Evolutionary conservation across 2,329 filamentous ascomycete species (phyloP), one percentile per base, ranked within the genome.

Genomic region (Ophiostoma sp.): DNA sequence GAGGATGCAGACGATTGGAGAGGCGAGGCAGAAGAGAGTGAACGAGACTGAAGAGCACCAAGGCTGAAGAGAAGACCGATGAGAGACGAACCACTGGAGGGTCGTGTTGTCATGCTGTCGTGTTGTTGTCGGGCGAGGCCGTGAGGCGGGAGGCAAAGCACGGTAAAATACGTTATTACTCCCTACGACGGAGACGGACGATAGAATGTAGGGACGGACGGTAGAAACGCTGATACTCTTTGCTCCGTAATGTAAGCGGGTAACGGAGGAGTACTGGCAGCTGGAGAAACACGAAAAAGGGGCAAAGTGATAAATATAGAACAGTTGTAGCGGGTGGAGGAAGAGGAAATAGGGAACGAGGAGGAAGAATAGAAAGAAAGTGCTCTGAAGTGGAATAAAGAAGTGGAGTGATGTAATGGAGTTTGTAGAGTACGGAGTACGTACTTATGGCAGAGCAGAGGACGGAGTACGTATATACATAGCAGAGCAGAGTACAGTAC

Each of bases 281-380:
- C 4, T n/a, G 49, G 27, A 38, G 11, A 36, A 60, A 66, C 45
- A 66, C 44, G 18, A 58, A 41, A 60, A 45, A 58, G 40, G 41
- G 64, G 42, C 6, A 64, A 44, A 58, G 38, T 40, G 55, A 60
- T 60, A 60, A 60, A 38, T 60, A 60, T 60, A 60, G 55, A 60
- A 60, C 55, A 60, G 8, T 8, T 60, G 27, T 60, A 55, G 49
- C n/a, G 18, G 7, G 27, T n/a, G 49, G 18, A 55, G 49, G 18
- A 55, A 55, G 18, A 7, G 18, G 11, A 47, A 7, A n/a, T 49
- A 49, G n/a, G 16, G 11, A 14, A n/a, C 16, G 4, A 16, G 14
- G 14, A 49, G 8, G 47, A 49, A n/a, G 47, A n/a, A n/a, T n/a
- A 49, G 45, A 7, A 7, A 16, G 7, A 16, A 49, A 49, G 14